Evolutionary conservation across 2,329 filamentous ascomycete genomes (phyloP).

Genomic region (Fusarium napiforme): DNA sequence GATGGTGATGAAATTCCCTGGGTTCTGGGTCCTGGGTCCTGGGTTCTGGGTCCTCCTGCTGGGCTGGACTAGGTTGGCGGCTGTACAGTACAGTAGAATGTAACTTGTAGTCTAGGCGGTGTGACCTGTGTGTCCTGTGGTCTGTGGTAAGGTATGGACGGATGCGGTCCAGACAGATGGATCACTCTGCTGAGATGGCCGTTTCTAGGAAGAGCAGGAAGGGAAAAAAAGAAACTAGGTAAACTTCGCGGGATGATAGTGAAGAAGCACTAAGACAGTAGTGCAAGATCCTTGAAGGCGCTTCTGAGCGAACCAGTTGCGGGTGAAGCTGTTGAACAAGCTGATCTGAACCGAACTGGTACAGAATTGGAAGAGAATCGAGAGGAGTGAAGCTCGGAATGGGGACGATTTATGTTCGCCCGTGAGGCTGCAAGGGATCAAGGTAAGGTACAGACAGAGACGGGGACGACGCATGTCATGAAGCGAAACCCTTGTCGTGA

Average conservation of each 20-base stretch:
- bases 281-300: slow-evolving; percentile 38
- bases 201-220: slow-evolving; percentile 32
- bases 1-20: slow-evolving; percentile 44
- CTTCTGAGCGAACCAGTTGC: slow-evolving; percentile 44
- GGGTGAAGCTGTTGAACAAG: slow-evolving; percentile 34
- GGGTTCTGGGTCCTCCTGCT: slow-evolving; percentile 41
- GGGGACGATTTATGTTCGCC: slow-evolving; percentile 46
- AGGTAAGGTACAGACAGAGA: slow-evolving; percentile 25
- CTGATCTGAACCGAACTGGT: slow-evolving; percentile 40
- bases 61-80: slow-evolving; percentile 7
- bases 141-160: slow-evolving; percentile 36
- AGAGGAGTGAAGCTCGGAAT: slow-evolving; percentile 40
- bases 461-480: slow-evolving; percentile 41
- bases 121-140: slow-evolving; percentile 35
- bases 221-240: slow-evolving; percentile 7
- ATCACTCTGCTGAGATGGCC: slow-evolving; percentile 42
- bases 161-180: slow-evolving; percentile 41
- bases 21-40: slow-evolving; percentile 34
- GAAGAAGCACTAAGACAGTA: slow-evolving; percentile 45
- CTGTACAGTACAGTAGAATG: neutral
- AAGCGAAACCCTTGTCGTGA: slow-evolving; percentile 41
- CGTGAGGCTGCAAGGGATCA: slow-evolving; percentile 45
- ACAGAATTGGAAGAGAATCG: slow-evolving; percentile 24
- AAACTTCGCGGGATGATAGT: slow-evolving; percentile 36
- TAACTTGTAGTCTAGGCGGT: slow-evolving; percentile 41